These are phyloP conservation scores for Stagonosporopsis tanaceti DNA, from an alignment of 2,329 filamentous ascomycete genomes.

Conservation along the genomic window DNA sequence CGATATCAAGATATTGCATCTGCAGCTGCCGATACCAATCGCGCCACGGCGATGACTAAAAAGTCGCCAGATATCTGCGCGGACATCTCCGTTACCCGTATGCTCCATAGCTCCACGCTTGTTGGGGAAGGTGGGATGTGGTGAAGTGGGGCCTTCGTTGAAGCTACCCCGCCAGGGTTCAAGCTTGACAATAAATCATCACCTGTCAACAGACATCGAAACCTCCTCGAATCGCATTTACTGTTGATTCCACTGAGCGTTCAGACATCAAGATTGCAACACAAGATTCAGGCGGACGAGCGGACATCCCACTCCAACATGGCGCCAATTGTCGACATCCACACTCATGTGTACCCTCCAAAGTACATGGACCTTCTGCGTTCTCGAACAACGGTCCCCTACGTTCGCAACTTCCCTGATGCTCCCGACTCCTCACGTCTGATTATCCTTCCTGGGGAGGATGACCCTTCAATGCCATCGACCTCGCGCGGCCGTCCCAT, in stretches of 20 bases:
- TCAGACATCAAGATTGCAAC: neutral
- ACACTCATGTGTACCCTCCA: constrained; percentile 70
- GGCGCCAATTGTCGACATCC: constrained; percentile 64
- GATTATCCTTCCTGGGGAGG: constrained; percentile 68
- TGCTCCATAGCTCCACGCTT: constrained; percentile 27
- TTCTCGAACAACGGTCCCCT: constrained; percentile 68
- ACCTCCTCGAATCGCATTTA: neutral
- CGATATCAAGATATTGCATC: neutral
- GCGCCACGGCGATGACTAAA: constrained; percentile 6
- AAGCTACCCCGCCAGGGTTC: constrained; percentile 32
- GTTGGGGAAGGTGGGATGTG: constrained; percentile 45
- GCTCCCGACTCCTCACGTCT: constrained; percentile 66
- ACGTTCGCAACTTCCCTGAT: constrained; percentile 71
- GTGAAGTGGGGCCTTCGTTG: constrained; percentile 32
- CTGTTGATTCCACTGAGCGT: neutral
- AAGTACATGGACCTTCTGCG: constrained; percentile 66
- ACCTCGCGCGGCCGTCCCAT: constrained; percentile 78
- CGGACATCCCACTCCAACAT: neutral
- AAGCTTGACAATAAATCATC: constrained; percentile 22
- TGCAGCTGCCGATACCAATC: neutral
- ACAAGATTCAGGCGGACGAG: neutral
- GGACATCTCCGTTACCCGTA: constrained; percentile 26
- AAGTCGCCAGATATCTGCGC: constrained; percentile 13
- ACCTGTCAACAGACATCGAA: neutral
- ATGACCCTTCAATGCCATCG: constrained; percentile 59